Conservation (phyloP, 495 filamentous ascomycete species). For the Cryomyces minteri region DNA sequence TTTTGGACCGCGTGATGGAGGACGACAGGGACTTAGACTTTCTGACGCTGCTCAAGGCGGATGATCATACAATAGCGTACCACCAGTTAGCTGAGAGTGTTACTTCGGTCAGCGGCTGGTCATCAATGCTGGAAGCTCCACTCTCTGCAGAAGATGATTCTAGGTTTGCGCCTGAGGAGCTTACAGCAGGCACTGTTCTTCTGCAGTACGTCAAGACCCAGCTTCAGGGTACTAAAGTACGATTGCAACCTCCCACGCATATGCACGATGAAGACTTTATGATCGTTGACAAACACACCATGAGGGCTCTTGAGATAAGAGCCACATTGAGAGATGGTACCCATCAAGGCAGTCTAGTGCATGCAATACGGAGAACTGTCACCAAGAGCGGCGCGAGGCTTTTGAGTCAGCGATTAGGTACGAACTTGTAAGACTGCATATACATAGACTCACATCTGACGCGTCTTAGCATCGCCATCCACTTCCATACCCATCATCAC, state of each 20-base stretch:
- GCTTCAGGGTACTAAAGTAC: slow-evolving; percentile 61
- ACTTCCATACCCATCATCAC: slow-evolving; percentile 68
- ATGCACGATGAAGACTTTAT: slow-evolving; percentile 58
- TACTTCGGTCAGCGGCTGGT: slow-evolving; percentile 47
- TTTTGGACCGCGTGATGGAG: slow-evolving; percentile 35
- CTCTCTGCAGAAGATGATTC: slow-evolving; percentile 20
- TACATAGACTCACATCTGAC: background rate
- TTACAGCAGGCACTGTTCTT: slow-evolving; percentile 51
- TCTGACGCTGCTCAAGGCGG: slow-evolving; percentile 18
- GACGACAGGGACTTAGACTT: background rate
- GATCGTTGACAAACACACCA: slow-evolving; percentile 76
- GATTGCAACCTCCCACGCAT: slow-evolving; percentile 65
- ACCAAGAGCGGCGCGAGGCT: slow-evolving; percentile 81
- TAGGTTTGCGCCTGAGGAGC: slow-evolving; percentile 31
- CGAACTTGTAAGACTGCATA: slow-evolving; percentile 3
- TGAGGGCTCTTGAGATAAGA: slow-evolving; percentile 78
- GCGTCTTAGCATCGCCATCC: slow-evolving; percentile 47
- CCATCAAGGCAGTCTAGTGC: slow-evolving; percentile 67
- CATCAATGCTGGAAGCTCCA: slow-evolving; percentile 54
- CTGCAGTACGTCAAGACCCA: slow-evolving; percentile 68
- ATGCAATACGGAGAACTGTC: slow-evolving; percentile 71
- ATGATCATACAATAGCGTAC: slow-evolving; percentile 39
- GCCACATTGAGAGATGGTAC: slow-evolving; percentile 58
- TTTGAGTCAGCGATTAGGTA: slow-evolving; percentile 67
- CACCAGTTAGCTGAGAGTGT: slow-evolving; percentile 25